Base-by-base conservation (phyloP, 805 yeast genomes). In the Wickerhamomyces silvicola region DNA sequence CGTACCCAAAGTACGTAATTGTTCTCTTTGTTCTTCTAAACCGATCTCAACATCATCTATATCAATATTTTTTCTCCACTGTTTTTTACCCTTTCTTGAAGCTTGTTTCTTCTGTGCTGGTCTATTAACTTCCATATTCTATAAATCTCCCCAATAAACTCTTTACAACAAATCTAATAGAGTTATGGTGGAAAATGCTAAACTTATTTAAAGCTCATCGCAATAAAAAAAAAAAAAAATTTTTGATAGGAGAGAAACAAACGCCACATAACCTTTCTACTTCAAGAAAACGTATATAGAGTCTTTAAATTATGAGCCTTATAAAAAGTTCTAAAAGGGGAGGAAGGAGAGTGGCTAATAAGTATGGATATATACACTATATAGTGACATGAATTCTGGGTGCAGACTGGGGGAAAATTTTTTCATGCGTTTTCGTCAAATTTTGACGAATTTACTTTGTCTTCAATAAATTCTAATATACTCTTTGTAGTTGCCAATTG, bases 61-160 rank as follows among this genome's bases (percentile, higher is more conserved):
- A 56, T 92, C 95, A 37, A 92, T 82, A 57, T 92, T 85, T 59
- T 86, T 86, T 55, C 95, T 75, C 94, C 97, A 85, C 5, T 95
- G 78, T 54, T 72, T 80, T 69, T 84, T 90, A 27, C 95, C 95
- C 64, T 92, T 92, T 51, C 97, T 72, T 7, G 96, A 86, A 5
- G 81, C 52, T 59, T 88, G 96, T 27, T 62, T 62, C 45, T 66
- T 69, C 45, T 71, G 77, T 15, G 73, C 55, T 10, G 88, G 85
- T 56, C 76, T 68, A 32, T 60, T 58, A 5, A 59, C 42, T 39
- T 60, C 65, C 67, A 58, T 54, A 10, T 7, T 18, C 9, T 17
- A 7, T 11, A 6, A 25, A 6, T 7, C 7, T 8, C n/a, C n/a
- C n/a, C n/a, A n/a, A n/a, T n/a, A n/a, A n/a, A n/a, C n/a, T n/a